A percentile compares a stretch with the other conserved stretches of the same genome.
Evolutionary conservation across 305 asterid species (phyloP).

Genomic region (Rubia peregrina): DNA sequence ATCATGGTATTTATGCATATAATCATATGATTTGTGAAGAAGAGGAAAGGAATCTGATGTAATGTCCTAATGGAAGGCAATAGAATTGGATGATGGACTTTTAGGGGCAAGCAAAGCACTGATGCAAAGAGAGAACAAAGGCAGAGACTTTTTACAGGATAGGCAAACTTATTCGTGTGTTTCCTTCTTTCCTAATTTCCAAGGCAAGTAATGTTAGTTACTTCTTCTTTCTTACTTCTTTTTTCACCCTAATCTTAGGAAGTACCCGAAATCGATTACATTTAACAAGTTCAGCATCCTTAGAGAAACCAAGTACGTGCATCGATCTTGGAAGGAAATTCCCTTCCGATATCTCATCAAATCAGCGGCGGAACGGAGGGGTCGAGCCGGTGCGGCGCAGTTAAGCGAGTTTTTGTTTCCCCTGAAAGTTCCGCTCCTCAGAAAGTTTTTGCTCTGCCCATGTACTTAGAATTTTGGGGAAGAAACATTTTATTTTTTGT

Average conservation of each 20-base stretch:
- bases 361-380: too few species aligned
- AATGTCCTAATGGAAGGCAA: slow-evolving; percentile 8
- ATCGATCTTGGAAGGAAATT: too few species aligned
- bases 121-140: slow-evolving; percentile 4
- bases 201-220: neutral
- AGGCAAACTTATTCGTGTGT: neutral
- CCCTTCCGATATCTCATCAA: too few species aligned
- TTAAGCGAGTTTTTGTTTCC: too few species aligned
- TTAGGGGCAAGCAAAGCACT: slow-evolving; percentile 15
- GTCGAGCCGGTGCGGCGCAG: too few species aligned
- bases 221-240: neutral
- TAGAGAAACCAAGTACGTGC: neutral
- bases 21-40: neutral
- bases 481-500: too few species aligned
- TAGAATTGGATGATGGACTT: neutral
- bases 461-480: too few species aligned
- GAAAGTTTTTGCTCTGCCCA: too few species aligned
- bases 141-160: neutral
- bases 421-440: too few species aligned
- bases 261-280: neutral
- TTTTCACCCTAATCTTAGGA: slow-evolving; percentile 14
- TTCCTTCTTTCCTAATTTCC: slow-evolving; percentile 1
- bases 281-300: neutral
- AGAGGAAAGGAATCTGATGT: slow-evolving; percentile 21
- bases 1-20: neutral